phyloP scores from a whole-genome alignment of 805 yeast genomes.

The Grigorovia humatica region DNA sequence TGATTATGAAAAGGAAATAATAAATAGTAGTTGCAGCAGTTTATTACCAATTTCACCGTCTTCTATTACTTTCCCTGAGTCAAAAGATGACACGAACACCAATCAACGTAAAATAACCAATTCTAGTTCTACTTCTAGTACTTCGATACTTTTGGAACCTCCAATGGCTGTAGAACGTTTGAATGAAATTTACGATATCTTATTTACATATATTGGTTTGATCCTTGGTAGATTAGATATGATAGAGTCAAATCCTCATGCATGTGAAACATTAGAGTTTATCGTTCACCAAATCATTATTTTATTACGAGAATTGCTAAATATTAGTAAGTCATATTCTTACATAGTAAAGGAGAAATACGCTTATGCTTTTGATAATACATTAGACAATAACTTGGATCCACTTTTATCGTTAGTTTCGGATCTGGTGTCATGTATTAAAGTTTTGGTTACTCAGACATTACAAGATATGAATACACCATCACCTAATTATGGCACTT shows the following conservation, averaged over 20 bases:
- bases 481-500: constrained; percentile 8
- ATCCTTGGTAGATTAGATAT: constrained; percentile 70
- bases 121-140: neutral
- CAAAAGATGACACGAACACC: neutral
- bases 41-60: neutral
- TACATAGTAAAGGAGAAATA: constrained; percentile 26
- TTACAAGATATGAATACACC: constrained; percentile 30
- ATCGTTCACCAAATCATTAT: constrained; percentile 60
- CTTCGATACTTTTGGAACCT: constrained; percentile 32
- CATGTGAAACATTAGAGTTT: constrained; percentile 57
- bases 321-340: constrained; percentile 43
- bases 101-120: neutral
- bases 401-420: constrained; percentile 49
- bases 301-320: constrained; percentile 50
- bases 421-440: constrained; percentile 54
- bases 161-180: constrained; percentile 57
- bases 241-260: constrained; percentile 61
- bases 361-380: constrained; percentile 20
- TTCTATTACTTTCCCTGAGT: neutral
- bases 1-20: constrained; percentile 31
- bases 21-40: constrained; percentile 12
- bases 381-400: constrained; percentile 40
- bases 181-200: constrained; percentile 50
- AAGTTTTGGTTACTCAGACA: constrained; percentile 48
- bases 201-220: constrained; percentile 52